Conservation (phyloP, 768 basidiomycete species). For the Candolleomyces eurysporus region DNA sequence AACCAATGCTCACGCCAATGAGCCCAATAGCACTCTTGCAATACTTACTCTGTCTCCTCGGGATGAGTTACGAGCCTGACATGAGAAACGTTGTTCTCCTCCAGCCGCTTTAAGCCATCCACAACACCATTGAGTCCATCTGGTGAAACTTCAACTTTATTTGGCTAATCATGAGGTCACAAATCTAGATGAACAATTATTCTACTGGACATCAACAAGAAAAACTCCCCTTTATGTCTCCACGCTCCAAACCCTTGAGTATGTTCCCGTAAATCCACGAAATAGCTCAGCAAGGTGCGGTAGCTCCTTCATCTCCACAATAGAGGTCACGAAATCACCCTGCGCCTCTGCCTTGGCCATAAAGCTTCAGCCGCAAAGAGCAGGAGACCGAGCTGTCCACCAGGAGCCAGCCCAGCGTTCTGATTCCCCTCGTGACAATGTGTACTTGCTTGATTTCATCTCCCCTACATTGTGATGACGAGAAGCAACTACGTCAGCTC, state of each 20-base stretch:
- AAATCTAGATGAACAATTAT: not conserved
- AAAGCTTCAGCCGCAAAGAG: constrained; percentile 18
- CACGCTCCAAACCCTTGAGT: constrained; percentile 28
- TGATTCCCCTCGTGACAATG: constrained; percentile 21
- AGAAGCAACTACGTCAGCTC: no score
- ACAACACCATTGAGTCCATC: constrained; percentile 44
- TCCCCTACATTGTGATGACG: no score
- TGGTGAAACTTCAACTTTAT: constrained; percentile 38
- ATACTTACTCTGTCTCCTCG: constrained; percentile 28
- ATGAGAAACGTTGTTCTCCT: constrained; percentile 38
- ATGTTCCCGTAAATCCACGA: constrained; percentile 18
- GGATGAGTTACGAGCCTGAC: constrained; percentile 42
- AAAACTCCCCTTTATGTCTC: constrained; percentile 29
- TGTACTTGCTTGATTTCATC: no score
- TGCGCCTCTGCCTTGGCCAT: constrained; percentile 8
- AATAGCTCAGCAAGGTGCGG: constrained; percentile 19
- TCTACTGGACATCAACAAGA: no score
- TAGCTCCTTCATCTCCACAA: constrained; percentile 20
- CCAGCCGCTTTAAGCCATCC: constrained; percentile 39
- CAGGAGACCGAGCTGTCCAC: constrained; percentile 32
- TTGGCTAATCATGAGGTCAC: constrained; percentile 27
- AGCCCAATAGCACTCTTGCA: not conserved
- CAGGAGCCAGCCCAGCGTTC: constrained; percentile 25
- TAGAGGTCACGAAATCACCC: constrained; percentile 10
- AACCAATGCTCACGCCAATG: not conserved